Base-by-base conservation (phyloP, 2,329 filamentous ascomycete genomes). In the Hymenoscyphus scutula region DNA sequence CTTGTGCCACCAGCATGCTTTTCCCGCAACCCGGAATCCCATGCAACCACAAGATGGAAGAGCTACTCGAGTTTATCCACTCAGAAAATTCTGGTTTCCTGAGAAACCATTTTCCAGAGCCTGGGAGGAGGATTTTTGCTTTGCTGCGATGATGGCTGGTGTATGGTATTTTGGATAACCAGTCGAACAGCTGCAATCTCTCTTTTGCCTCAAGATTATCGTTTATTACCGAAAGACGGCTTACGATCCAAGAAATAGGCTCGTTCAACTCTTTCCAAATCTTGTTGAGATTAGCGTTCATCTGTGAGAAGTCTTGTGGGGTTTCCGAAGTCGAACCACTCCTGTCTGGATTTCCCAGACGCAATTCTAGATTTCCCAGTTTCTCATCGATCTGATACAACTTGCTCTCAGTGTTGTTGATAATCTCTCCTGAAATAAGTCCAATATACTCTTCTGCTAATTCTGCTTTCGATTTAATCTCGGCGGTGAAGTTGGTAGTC, bases 21-120 rank as follows among this genome's bases (percentile, higher is more conserved):
- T 76, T 75, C 2, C 73, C 70, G 58, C 69, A 74, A 25, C 73
- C 74, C 23, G 68, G 69, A 60, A 73, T 73, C 2, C 75, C 73
- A 67, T 74, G 70, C 7, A 76, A 69, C 74, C 71, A 76, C 30
- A 76, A 62, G 13, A 76, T 70, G 7, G 71, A 73, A 17, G 69
- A 76, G n/a, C 58, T 62, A 64, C 71, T 74, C 25, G 68, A 62
- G 29, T 71, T 61, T 34, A 69, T 68, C 73, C 70, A 76, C 57
- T 68, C 59, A 29, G 58, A 58, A 57, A 73, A 75, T n/a, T 61
- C 60, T n/a, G 55, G 60, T 53, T 71, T 63, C 19, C 34, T 32
- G 7, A 70, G 59, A 4, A 73, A 60, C 71, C 67, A 72, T 56
- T 65, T 30, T 15, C 70, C 68, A 13, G 69, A 68, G 37, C 63